A percentile compares a stretch with the other conserved stretches of the same genome.
Conservation (phyloP, 495 filamentous ascomycete species). For the Aspergillus asperescens region DNA sequence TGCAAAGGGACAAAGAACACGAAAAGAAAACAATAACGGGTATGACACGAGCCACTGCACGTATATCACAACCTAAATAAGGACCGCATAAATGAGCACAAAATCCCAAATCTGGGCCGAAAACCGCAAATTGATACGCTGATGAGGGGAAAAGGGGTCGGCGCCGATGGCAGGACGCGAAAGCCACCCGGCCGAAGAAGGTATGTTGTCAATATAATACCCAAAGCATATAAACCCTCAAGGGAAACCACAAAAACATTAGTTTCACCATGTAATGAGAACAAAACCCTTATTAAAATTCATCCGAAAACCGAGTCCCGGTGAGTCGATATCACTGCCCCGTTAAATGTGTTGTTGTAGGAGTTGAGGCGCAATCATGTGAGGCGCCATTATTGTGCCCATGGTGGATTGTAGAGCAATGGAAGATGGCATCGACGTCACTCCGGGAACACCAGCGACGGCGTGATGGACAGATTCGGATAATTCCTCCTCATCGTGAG, state of each 20-base stretch:
- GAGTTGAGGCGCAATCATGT: constrained; percentile 45
- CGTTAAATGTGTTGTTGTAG: constrained; percentile 44
- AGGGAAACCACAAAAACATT: constrained; percentile 7
- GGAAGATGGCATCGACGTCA: constrained; percentile 38
- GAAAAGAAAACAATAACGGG: neutral
- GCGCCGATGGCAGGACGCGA: neutral
- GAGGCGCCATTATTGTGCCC: constrained; percentile 29
- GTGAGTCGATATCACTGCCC: neutral
- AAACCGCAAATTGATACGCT: neutral
- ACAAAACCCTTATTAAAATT: neutral
- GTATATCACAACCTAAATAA: constrained; percentile 4
- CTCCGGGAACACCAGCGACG: constrained; percentile 32
- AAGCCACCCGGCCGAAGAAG: neutral
- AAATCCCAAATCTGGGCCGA: neutral
- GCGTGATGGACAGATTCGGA: constrained; percentile 31
- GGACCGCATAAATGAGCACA: neutral
- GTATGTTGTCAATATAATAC: neutral
- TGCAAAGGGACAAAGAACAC: neutral
- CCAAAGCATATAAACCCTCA: constrained; percentile 1
- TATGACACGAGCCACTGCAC: constrained; percentile 8
- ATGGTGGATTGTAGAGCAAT: constrained; percentile 38
- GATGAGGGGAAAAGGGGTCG: neutral
- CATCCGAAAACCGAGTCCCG: neutral
- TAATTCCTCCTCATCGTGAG: constrained; percentile 69
- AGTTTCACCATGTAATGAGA: constrained; percentile 1